Percentiles rank a stretch among this genome's conserved stretches.
Conservation (phyloP, 345 rosid genomes). For the Eucalyptus cladocalyx region DNA sequence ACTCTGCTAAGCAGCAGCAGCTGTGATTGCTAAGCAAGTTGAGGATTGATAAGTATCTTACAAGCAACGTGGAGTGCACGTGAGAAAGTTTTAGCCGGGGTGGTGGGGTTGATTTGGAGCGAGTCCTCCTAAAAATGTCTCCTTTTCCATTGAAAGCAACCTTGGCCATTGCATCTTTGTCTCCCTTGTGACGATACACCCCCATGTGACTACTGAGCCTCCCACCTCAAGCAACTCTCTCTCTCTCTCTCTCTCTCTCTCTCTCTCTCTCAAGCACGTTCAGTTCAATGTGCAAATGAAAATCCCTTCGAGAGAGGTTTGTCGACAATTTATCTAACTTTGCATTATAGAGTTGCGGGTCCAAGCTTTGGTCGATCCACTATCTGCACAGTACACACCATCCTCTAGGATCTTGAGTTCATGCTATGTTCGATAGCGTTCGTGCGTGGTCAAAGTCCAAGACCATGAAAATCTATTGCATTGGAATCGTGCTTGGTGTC, state of each 20-base stretch:
- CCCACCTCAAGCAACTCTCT: neutral
- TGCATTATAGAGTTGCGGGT: neutral
- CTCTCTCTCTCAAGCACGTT: neutral
- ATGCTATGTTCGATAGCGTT: neutral
- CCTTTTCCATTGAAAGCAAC: neutral
- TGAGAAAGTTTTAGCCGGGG: neutral
- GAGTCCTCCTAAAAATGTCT: neutral
- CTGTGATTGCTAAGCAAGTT: neutral
- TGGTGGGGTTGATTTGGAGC: conserved; percentile 4
- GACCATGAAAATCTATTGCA: neutral
- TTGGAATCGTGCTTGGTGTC: neutral
- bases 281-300: neutral
- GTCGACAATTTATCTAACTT: neutral
- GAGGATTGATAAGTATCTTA: neutral
- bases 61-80: conserved; percentile 5
- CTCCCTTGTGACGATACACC: neutral
- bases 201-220: neutral
- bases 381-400: neutral
- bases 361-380: neutral
- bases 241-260: neutral
- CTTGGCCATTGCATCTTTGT: conserved; percentile 6
- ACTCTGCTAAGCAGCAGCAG: neutral
- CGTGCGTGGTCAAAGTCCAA: neutral
- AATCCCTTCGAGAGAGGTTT: neutral
- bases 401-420: neutral